These are phyloP conservation scores for Coccomyxa sp. DNA, from an alignment of 139 green algal species.

Conservation along the genomic window DNA sequence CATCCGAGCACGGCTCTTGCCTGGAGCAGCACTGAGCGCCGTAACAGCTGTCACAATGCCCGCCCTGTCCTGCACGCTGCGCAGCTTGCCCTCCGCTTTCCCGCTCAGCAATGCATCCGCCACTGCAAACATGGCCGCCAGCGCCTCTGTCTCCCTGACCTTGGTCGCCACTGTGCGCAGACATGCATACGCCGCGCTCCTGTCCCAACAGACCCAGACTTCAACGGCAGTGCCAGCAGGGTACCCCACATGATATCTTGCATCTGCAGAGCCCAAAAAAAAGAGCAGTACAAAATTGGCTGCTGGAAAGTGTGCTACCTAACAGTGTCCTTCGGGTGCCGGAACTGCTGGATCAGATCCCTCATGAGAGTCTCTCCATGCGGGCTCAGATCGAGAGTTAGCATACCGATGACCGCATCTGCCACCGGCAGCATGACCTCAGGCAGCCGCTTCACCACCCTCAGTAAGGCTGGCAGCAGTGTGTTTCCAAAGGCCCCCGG, in stretches of 20 bases:
- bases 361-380: constrained; percentile 43
- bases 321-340: constrained; percentile 54
- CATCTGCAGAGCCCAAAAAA: neutral
- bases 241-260: neutral
- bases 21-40: neutral
- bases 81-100: constrained; percentile 62
- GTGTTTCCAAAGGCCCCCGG: constrained; percentile 39
- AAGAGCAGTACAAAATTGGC: neutral
- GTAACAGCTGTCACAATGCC: constrained; percentile 11
- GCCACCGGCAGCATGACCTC: constrained; percentile 54
- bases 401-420: constrained; percentile 17
- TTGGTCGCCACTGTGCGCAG: constrained; percentile 28
- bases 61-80: constrained; percentile 11
- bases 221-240: neutral
- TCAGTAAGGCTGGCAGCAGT: constrained; percentile 53
- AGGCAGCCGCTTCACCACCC: constrained; percentile 63
- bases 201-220: neutral
- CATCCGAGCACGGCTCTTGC: neutral
- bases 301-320: constrained; percentile 8
- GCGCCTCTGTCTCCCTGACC: constrained; percentile 23
- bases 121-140: constrained; percentile 25
- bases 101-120: constrained; percentile 50
- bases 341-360: constrained; percentile 55
- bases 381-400: constrained; percentile 42
- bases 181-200: neutral